A percentile compares a stretch with the other conserved stretches of the same genome.
These are phyloP conservation scores for Russula virescens DNA, from an alignment of 768 basidiomycete species.

Conservation along the genomic window DNA sequence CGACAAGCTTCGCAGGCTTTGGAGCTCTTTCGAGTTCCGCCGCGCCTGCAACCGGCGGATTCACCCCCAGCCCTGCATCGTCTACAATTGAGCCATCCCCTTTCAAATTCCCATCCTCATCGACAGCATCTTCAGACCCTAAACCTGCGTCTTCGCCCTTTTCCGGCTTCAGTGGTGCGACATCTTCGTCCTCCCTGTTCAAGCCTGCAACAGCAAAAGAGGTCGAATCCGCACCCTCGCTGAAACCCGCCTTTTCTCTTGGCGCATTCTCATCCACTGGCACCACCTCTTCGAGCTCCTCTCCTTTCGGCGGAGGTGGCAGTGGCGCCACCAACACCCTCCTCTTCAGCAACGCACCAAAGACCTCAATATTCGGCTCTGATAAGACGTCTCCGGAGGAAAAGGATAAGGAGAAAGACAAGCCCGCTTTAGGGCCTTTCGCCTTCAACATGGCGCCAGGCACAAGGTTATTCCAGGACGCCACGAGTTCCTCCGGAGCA, in stretches of 20 bases:
- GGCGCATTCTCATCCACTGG: not conserved
- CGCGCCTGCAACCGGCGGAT: constrained; percentile 26
- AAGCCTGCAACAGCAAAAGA: constrained; percentile 6
- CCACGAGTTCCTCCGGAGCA: not conserved
- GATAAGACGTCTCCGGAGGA: constrained; percentile 3
- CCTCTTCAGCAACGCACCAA: constrained; percentile 13
- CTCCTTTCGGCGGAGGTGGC: constrained; percentile 11
- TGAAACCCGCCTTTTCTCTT: constrained; percentile 21
- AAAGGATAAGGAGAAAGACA: constrained; percentile 7
- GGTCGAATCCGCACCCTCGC: not conserved
- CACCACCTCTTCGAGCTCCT: not conserved
- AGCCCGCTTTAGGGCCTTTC: not conserved
- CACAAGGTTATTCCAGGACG: constrained; percentile 9
- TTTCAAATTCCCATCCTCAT: constrained; percentile 8
- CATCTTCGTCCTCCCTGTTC: constrained; percentile 1
- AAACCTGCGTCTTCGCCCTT: constrained; percentile 1
- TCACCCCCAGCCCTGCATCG: constrained; percentile 21
- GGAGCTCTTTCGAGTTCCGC: constrained; percentile 30
- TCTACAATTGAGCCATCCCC: constrained; percentile 23
- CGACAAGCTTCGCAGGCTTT: constrained; percentile 36
- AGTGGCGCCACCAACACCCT: not conserved
- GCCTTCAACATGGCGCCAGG: constrained; percentile 1
- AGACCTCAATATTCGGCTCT: constrained; percentile 4
- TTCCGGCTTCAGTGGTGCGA: not conserved
- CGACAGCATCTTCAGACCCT: constrained; percentile 6